Evolutionary conservation across 805 yeast species (phyloP).

Genomic region (Brettanomyces anomalus): DNA sequence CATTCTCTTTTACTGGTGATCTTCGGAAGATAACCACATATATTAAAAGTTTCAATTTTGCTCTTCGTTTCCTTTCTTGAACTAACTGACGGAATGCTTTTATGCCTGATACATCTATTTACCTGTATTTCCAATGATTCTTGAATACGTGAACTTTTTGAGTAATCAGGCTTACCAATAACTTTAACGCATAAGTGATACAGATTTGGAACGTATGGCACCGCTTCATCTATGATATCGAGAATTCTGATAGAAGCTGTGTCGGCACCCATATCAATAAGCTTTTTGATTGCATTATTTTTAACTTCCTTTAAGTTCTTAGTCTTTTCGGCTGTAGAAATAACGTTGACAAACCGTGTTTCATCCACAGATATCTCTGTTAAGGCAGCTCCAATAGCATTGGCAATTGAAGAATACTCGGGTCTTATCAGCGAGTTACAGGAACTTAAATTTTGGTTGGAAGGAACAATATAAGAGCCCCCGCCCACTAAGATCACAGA

Average conservation of each 20-base stretch:
- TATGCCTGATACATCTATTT: conserved; percentile 6
- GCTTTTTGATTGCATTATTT: conserved; percentile 10
- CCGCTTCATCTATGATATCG: conserved; percentile 20
- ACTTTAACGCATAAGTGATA: conserved; percentile 29
- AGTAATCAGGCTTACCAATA: conserved; percentile 37
- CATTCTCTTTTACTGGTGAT: conserved; percentile 26
- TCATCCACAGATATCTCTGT: conserved; percentile 32
- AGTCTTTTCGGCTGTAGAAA: conserved; percentile 12
- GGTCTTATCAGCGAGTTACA: conserved; percentile 35
- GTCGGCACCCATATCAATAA: conserved; percentile 22
- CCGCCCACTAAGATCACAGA: conserved; percentile 41
- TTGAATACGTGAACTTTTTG: conserved; percentile 4
- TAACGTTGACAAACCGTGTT: conserved; percentile 6
- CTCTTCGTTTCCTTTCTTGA: conserved; percentile 5
- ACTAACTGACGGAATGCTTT: conserved; percentile 3
- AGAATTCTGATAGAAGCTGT: conserved; percentile 18
- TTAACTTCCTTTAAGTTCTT: conserved; percentile 15
- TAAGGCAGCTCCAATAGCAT: conserved; percentile 43
- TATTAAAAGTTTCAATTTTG: conserved; percentile 7
- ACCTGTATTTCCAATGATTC: conserved; percentile 8
- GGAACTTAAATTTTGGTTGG: conserved; percentile 21
- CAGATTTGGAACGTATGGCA: conserved; percentile 28
- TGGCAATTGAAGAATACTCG: conserved; percentile 34
- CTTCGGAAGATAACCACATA: conserved; percentile 8
- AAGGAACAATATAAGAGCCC: conserved; percentile 38